phyloP scores from a whole-genome alignment of 805 yeast genomes.

The Kazachstania viticola region DNA sequence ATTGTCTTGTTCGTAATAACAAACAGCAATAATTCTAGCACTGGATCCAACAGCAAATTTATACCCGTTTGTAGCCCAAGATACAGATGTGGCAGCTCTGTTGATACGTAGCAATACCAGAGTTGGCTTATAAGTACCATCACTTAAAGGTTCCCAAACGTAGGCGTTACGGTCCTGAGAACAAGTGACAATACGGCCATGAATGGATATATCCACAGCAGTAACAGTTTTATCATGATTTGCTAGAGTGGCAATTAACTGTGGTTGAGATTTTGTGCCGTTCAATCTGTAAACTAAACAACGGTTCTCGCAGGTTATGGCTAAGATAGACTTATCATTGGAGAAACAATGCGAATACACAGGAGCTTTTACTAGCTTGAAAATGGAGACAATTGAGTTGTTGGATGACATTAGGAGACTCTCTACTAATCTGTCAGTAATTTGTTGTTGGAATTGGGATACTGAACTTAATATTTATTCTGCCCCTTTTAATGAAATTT shows the following conservation, averaged over 20 bases:
- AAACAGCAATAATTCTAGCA: conserved; percentile 86
- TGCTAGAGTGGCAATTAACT: conserved; percentile 49
- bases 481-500: no score
- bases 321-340: conserved; percentile 51
- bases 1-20: conserved; percentile 90
- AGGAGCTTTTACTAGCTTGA: conserved; percentile 69
- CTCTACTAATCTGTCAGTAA: conserved; percentile 16
- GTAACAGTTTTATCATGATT: conserved; percentile 94
- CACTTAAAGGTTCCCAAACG: conserved; percentile 77
- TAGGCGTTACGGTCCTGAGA: conserved; percentile 96
- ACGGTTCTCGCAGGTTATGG: conserved; percentile 67
- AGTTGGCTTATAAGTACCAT: conserved; percentile 67
- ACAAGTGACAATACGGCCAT: conserved; percentile 89
- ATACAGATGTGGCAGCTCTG: conserved; percentile 88
- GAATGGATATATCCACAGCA: conserved; percentile 80
- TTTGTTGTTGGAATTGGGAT: no score
- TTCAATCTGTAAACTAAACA: conserved; percentile 63
- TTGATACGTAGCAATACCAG: conserved; percentile 84
- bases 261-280: conserved; percentile 38
- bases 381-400: conserved; percentile 26
- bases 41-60: conserved; percentile 97
- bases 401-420: conserved; percentile 24
- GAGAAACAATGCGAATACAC: conserved; percentile 88
- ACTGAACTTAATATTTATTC: no score
- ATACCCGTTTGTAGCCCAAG: conserved; percentile 91